Base-by-base conservation (phyloP, 2,329 filamentous ascomycete genomes). In the Intubia oerlemansii region DNA sequence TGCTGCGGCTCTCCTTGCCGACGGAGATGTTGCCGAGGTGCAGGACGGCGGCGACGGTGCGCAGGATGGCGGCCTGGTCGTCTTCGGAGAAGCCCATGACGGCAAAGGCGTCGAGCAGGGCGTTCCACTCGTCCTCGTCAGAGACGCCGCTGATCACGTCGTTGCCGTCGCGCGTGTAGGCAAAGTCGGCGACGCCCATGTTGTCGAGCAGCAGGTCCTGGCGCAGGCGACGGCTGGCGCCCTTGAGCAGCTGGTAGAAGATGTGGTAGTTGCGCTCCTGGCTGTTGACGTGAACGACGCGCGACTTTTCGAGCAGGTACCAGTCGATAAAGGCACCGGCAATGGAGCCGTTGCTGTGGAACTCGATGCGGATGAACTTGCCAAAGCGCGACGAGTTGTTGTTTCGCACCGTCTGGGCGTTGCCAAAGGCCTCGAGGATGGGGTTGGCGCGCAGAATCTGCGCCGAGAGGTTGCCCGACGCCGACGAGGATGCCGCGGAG, bases 321-420 rank as follows among this genome's bases (percentile, higher is more conserved):
- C 88, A 98, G 48, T 98, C 84, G 39, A 98, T 95, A 52, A 82
- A 93, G 14, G 88, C 88, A 20, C 90, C 90, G 4, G 78, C 78
- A 39, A 98, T 98, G 31, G 88, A 77, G 17, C 90, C 90, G 20
- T 67, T 67, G 15, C 78, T 66, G 19, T 71, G 81, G 51, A 98
- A 93, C 46, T 93, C 82, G 44, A 98, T 98, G 28, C 90, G 68
- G 46, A 98, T 98, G 44, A 98, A 98, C 49, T 98, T 98, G 45
- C 88, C 88, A 44, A 98, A 98, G 38, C 88, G 72, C 5, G 88
- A 98, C 1, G 88, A 98, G 47, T 98, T 98, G 54, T 98, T 88
- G 50, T 98, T 98, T 30, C 88, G 69, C 17, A 98, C 81, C 1
- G 88, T 98, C 48, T 98, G 90, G 2, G 88, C 88, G 45, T 98